Percentiles rank a stretch among this genome's conserved stretches.
These are phyloP conservation scores for Globisporangium acanthophoron DNA, from an alignment of 352 stramenopile genomes.

Conservation along the genomic window DNA sequence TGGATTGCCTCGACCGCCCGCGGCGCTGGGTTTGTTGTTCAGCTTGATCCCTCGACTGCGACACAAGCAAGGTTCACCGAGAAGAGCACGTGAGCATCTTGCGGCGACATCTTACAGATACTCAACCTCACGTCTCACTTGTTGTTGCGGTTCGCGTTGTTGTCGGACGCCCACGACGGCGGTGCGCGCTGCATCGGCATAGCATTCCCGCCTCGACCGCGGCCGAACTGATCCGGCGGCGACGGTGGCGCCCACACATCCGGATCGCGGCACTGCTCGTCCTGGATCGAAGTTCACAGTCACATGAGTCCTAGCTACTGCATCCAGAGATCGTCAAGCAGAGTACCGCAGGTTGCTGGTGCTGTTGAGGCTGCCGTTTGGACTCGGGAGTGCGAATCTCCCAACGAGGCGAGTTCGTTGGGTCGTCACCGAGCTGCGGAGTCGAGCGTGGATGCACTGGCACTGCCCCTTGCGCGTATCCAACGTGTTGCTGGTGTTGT, in stretches of 20 bases:
- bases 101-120: neutral
- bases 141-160: conserved; percentile 34
- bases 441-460: conserved; percentile 9
- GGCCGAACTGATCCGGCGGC: conserved; percentile 40
- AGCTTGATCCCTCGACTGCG: conserved; percentile 32
- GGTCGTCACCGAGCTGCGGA: conserved; percentile 16
- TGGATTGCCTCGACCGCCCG: conserved; percentile 12
- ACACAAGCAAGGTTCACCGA: neutral
- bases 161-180: conserved; percentile 51
- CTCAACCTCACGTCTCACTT: neutral
- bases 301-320: neutral
- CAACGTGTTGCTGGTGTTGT: conserved; percentile 20
- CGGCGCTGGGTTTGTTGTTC: conserved; percentile 13
- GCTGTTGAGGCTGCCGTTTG: conserved; percentile 13
- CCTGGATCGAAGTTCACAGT: neutral
- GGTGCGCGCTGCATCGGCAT: conserved; percentile 20
- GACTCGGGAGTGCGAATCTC: conserved; percentile 45
- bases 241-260: conserved; percentile 74
- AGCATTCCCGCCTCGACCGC: conserved; percentile 18
- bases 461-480: conserved; percentile 7
- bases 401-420: conserved; percentile 30
- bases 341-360: conserved; percentile 4
- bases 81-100: neutral
- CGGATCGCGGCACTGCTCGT: conserved; percentile 35
- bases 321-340: neutral